Conservation (phyloP, 805 yeast species). For the Candida rishiriensis region DNA sequence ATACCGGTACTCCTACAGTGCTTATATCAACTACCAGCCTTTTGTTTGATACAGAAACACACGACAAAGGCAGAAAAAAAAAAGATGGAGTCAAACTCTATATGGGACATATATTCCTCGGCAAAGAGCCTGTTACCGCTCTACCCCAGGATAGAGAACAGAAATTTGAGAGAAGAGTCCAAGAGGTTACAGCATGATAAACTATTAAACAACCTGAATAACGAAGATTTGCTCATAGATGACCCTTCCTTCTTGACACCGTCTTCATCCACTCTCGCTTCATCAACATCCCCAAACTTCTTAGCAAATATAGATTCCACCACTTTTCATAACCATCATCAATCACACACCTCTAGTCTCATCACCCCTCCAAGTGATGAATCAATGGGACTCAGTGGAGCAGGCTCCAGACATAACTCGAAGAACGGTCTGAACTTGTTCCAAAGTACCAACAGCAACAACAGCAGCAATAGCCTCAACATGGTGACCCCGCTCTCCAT, state of each 20-base stretch:
- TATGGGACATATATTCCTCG: constrained; percentile 33
- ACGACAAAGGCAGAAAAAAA: not conserved
- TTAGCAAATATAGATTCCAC: constrained; percentile 2
- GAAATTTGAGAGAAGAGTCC: constrained; percentile 28
- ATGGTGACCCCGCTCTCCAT: constrained; percentile 22
- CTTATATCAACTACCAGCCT: no score
- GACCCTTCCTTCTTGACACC: constrained; percentile 23
- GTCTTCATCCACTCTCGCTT: constrained; percentile 8
- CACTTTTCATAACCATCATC: not conserved
- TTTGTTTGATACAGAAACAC: no score
- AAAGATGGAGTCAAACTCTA: constrained; percentile 27
- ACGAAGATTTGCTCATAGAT: constrained; percentile 10
- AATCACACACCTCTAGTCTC: constrained; percentile 7
- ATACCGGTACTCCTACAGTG: no score
- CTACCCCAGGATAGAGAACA: constrained; percentile 31
- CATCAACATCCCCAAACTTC: constrained; percentile 11
- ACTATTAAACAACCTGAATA: constrained; percentile 2
- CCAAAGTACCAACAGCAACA: not conserved
- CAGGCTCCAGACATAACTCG: constrained; percentile 5
- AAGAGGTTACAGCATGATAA: constrained; percentile 17
- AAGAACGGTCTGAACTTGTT: constrained; percentile 1
- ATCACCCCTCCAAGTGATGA: constrained; percentile 26
- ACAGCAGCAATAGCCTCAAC: not conserved
- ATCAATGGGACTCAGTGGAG: constrained; percentile 1
- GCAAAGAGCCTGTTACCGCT: constrained; percentile 30